A percentile compares a stretch with the other conserved stretches of the same genome.
Conservation (phyloP, 106 monocot genomes). For the Iris macrosiphon region DNA sequence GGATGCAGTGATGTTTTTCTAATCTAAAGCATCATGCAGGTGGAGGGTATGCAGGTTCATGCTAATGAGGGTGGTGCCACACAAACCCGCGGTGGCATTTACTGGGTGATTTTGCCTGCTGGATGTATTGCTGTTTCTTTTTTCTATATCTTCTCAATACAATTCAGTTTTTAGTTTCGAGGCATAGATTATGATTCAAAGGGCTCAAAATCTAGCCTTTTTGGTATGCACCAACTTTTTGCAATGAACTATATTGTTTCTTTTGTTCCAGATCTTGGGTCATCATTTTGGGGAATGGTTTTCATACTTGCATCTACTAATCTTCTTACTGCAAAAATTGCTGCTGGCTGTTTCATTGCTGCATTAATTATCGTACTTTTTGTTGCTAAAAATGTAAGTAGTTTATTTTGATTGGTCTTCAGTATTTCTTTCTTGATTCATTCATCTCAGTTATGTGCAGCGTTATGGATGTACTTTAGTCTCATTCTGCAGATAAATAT, state of each 20-base stretch:
- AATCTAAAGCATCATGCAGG: conserved; percentile 31
- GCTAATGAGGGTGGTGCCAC: conserved; percentile 88
- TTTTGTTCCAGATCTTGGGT: conserved; percentile 70
- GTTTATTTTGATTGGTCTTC: neutral
- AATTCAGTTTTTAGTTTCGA: neutral
- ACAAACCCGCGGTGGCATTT: conserved; percentile 83
- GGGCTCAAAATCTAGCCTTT: neutral
- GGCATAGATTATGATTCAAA: neutral
- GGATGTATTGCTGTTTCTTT: conserved; percentile 64
- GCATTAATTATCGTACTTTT: conserved; percentile 85
- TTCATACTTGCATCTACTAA: conserved; percentile 69
- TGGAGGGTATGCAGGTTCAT: conserved; percentile 88
- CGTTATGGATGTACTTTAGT: neutral
- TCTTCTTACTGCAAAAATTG: conserved; percentile 52
- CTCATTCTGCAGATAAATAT: no score
- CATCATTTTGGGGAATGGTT: conserved; percentile 98
- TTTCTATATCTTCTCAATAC: conserved; percentile 4
- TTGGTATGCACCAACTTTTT: neutral
- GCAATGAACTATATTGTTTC: conserved; percentile 4
- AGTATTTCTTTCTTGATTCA: neutral
- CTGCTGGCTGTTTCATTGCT: conserved; percentile 71
- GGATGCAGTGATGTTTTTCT: neutral
- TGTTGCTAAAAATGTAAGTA: conserved; percentile 87
- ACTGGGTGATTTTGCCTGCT: conserved; percentile 95
- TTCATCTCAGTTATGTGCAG: conserved; percentile 21